Evolutionary conservation across 352 stramenopile genomes (phyloP), one percentile per base, ranked within the genome.

Genomic region (Peronospora belbahrii): DNA sequence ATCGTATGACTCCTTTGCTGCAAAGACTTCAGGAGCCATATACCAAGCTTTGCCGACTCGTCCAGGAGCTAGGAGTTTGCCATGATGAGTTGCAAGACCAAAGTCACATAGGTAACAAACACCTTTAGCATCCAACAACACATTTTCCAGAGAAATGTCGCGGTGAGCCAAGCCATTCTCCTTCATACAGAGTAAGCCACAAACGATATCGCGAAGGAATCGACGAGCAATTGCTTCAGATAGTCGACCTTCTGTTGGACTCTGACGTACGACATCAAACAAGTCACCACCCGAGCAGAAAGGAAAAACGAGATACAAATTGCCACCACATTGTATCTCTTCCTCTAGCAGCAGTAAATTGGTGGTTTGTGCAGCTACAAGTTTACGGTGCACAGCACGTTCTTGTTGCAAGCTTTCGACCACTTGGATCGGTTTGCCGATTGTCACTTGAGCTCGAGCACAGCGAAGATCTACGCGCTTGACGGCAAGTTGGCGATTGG

Each of bases 21-120:
- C 63, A 33, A 65, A 82, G 13, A 83, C 69, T 52, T 85, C 74
- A 0, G 74, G 74, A 2, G 70, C 69, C 66, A 85, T 85, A 62
- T 85, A 85, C 63, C 68, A 82, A 8, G 47, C 51, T 50, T 86
- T 86, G 33, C 74, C 74, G 5, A 83, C 67, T 20, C 69, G 56
- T 23, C 59, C 56, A n/a, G 54, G 52, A 6, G 50, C 45, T 11
- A 65, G 23, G n/a, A 53, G 44, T 4, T 56, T 62, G 34, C 32
- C 50, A 19, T 65, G 51, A 2, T 53, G 35, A 0, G 42, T 27
- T 11, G 66, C 68, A 5, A 85, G 41, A 4, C 73, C 73, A 51
- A 85, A 83, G 58, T 85, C 73, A 38, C 62, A 73, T 13, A 85
- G 47, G 19, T 76, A 54, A 40, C 66, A 77, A 25, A 56, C 56